Conservation (phyloP, 1,139 yeast genomes). For the Kodamaea sp. region DNA sequence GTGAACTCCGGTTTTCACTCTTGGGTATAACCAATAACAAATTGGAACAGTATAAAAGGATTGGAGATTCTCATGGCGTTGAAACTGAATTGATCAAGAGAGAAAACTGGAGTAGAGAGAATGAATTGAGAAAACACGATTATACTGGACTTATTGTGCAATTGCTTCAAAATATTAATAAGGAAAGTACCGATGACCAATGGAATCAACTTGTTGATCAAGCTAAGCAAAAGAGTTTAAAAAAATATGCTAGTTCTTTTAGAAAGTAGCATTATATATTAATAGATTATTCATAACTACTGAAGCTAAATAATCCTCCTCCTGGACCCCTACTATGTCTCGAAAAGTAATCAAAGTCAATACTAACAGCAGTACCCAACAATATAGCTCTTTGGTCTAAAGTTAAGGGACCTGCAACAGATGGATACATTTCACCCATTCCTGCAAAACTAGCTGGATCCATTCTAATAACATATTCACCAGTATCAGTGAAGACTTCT, state of each 20-base stretch:
- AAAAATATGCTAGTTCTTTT: slow-evolving; percentile 3
- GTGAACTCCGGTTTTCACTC: slow-evolving; percentile 58
- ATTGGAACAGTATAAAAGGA: slow-evolving; percentile 31
- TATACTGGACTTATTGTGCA: slow-evolving; percentile 51
- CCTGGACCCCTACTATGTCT: slow-evolving; percentile 68
- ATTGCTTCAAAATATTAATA: slow-evolving; percentile 40
- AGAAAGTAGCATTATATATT: background rate
- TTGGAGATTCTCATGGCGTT: slow-evolving; percentile 35
- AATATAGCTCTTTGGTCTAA: slow-evolving; percentile 83
- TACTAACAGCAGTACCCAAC: slow-evolving; percentile 82
- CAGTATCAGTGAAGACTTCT: slow-evolving; percentile 91
- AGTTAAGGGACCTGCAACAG: slow-evolving; percentile 48
- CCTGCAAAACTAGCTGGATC: slow-evolving; percentile 64
- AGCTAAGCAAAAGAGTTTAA: slow-evolving; percentile 26
- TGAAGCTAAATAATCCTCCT: slow-evolving; percentile 33
- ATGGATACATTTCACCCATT: slow-evolving; percentile 38
- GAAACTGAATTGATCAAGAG: slow-evolving; percentile 33
- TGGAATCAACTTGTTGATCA: slow-evolving; percentile 38
- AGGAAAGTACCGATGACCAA: slow-evolving; percentile 36
- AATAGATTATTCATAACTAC: slow-evolving; percentile 18
- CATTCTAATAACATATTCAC: slow-evolving; percentile 83
- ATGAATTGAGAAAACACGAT: slow-evolving; percentile 52
- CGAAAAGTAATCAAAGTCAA: slow-evolving; percentile 93
- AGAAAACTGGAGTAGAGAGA: slow-evolving; percentile 38
- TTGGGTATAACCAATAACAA: slow-evolving; percentile 55